Percentiles rank a stretch among this genome's conserved stretches.
Evolutionary conservation across 345 rosid genomes (phyloP).

Genomic region (Aethionema arabicum): DNA sequence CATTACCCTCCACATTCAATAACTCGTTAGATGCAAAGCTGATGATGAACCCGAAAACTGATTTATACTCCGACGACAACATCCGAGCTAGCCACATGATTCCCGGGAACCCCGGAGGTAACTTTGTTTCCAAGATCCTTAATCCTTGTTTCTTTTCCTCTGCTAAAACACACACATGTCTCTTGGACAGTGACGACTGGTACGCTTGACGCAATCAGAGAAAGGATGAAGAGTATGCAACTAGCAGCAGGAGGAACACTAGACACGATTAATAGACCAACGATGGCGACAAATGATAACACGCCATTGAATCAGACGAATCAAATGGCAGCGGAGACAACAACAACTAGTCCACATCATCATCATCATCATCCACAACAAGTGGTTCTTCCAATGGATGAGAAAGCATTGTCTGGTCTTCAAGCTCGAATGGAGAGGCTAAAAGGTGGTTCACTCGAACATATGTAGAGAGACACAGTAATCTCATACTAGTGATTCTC

Average conservation of each 20-base stretch:
- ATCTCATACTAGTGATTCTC: constrained; percentile 25
- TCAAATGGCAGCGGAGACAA: constrained; percentile 40
- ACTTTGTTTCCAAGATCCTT: neutral
- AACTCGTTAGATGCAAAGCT: constrained; percentile 61
- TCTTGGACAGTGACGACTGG: constrained; percentile 60
- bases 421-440: constrained; percentile 99
- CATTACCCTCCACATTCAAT: constrained; percentile 63
- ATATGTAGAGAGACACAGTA: constrained; percentile 44
- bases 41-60: constrained; percentile 48
- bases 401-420: constrained; percentile 93
- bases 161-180: constrained; percentile 9
- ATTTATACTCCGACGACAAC: constrained; percentile 59
- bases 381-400: constrained; percentile 85
- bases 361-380: constrained; percentile 26
- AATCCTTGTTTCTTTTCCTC: neutral
- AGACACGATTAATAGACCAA: constrained; percentile 56
- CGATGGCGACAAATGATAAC: constrained; percentile 53
- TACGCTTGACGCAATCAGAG: constrained; percentile 92
- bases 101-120: constrained; percentile 11
- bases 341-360: constrained; percentile 44
- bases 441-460: constrained; percentile 82
- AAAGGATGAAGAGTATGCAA: constrained; percentile 98
- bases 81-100: constrained; percentile 37
- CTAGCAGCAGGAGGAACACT: constrained; percentile 66
- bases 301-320: constrained; percentile 47